A percentile compares a stretch with the other conserved stretches of the same genome.
These are phyloP conservation scores for Mallotus japonicus DNA, from an alignment of 441 rosid species.

Conservation along the genomic window DNA sequence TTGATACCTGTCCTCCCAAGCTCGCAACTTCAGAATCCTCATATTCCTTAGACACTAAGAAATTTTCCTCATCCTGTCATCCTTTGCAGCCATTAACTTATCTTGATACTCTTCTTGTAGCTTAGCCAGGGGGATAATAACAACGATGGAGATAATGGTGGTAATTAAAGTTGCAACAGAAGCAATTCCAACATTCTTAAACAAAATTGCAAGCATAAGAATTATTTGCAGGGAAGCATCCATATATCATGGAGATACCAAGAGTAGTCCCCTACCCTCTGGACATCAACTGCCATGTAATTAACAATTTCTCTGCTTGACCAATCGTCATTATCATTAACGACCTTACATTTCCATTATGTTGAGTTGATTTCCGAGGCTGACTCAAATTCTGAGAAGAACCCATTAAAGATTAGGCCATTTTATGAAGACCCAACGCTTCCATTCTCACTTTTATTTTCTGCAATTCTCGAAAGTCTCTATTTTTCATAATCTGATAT, in stretches of 20 bases:
- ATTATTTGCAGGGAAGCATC: conserved; percentile 97
- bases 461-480: too few species aligned
- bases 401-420: too few species aligned
- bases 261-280: conserved; percentile 91
- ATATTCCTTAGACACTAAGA: conserved; percentile 97
- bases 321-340: too few species aligned
- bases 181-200: conserved; percentile 94
- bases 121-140: conserved; percentile 83
- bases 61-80: conserved; percentile 98
- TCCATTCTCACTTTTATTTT: too few species aligned
- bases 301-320: conserved; percentile 97
- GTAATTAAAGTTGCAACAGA: conserved; percentile 84
- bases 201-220: conserved; percentile 92
- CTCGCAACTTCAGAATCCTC: conserved; percentile 95
- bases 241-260: conserved; percentile 99
- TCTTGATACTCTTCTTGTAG: conserved; percentile 95
- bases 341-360: too few species aligned
- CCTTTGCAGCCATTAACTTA: conserved; percentile 93
- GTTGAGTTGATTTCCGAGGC: too few species aligned
- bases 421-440: too few species aligned
- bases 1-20: conserved; percentile 97
- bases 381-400: too few species aligned
- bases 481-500: too few species aligned
- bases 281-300: conserved; percentile 99
- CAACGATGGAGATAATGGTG: conserved; percentile 76